These are phyloP conservation scores for Tricholoma bakamatsutake DNA, from an alignment of 768 basidiomycete genomes.

Conservation along the genomic window DNA sequence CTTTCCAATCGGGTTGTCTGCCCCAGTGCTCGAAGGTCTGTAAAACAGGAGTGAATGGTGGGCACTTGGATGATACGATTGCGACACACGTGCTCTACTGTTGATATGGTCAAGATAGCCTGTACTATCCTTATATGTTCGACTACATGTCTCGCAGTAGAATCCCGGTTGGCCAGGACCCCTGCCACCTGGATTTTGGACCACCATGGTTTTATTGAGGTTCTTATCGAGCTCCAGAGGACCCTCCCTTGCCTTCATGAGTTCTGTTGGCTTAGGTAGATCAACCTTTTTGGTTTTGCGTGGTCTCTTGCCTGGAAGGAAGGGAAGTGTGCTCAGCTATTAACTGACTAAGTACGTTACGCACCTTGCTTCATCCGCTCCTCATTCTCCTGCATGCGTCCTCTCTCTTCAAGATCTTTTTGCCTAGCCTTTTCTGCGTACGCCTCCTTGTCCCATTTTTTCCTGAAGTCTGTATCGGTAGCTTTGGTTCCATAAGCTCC, in stretches of 20 bases:
- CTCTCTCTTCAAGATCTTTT: conserved; percentile 73
- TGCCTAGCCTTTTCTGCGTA: conserved; percentile 80
- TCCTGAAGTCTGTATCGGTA: conserved; percentile 71
- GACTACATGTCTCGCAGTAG: conserved; percentile 85
- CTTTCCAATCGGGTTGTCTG: conserved; percentile 90
- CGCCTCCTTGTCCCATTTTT: conserved; percentile 95
- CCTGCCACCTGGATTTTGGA: conserved; percentile 73
- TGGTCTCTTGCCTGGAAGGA: conserved; percentile 70
- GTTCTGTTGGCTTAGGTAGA: conserved; percentile 88
- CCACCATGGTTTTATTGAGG: conserved; percentile 90
- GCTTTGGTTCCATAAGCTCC: conserved; percentile 40
- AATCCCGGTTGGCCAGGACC: conserved; percentile 93
- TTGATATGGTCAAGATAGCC: conserved; percentile 96
- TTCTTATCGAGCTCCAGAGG: conserved; percentile 93
- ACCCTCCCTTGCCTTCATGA: conserved; percentile 83
- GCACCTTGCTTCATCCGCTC: conserved; percentile 79
- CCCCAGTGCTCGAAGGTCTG: conserved; percentile 91
- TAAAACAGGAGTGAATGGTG: conserved; percentile 2
- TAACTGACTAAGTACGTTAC: conserved; percentile 2
- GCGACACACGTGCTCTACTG: conserved; percentile 75
- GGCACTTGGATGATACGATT: not conserved
- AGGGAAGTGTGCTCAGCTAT: conserved; percentile 2
- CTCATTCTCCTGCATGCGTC: conserved; percentile 83
- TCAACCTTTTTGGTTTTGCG: conserved; percentile 64
- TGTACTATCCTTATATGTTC: conserved; percentile 91